A percentile compares a stretch with the other conserved stretches of the same genome.
These are phyloP conservation scores for Coniochaeta sp. DNA, from an alignment of 2,329 filamentous ascomycete genomes.

Conservation along the genomic window DNA sequence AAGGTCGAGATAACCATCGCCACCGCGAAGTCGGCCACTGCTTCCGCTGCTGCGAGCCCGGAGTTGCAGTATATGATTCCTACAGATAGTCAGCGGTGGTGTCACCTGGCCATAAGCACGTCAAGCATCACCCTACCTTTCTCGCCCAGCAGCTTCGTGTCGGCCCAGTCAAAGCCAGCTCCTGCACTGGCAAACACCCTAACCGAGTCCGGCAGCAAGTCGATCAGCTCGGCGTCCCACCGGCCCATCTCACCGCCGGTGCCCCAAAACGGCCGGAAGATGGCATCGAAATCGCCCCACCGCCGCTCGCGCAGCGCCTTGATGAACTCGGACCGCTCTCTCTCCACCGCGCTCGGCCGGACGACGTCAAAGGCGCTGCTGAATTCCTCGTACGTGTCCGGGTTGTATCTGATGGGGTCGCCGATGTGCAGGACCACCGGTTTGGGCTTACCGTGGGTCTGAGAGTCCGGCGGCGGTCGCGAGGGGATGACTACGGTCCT, in stretches of 20 bases:
- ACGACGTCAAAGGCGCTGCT: constrained; percentile 38
- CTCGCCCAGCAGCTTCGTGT: constrained; percentile 52
- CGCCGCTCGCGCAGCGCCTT: constrained; percentile 38
- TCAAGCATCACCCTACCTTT: constrained; percentile 34
- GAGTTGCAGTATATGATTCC: constrained; percentile 68
- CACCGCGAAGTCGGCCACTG: constrained; percentile 65
- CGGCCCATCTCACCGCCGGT: constrained; percentile 60
- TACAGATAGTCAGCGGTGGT: constrained; percentile 11
- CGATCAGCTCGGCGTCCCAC: constrained; percentile 55
- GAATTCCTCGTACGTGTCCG: constrained; percentile 36
- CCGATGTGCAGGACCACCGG: constrained; percentile 68
- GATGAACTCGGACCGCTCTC: constrained; percentile 40
- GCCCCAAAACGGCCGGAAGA: constrained; percentile 49
- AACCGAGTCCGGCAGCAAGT: constrained; percentile 44
- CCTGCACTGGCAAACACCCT: constrained; percentile 59
- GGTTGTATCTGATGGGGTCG: constrained; percentile 49
- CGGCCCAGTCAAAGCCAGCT: constrained; percentile 60
- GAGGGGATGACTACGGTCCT: constrained; percentile 10
- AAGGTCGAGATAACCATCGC: constrained; percentile 64
- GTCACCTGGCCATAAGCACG: background rate
- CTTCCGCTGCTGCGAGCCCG: constrained; percentile 62
- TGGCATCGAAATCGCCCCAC: constrained; percentile 48
- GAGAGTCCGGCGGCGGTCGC: constrained; percentile 5
- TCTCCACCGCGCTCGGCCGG: constrained; percentile 41
- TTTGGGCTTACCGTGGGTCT: constrained; percentile 17